phyloP scores from a whole-genome alignment of 2,329 filamentous ascomycete genomes.

The Phialophora verrucosa region DNA sequence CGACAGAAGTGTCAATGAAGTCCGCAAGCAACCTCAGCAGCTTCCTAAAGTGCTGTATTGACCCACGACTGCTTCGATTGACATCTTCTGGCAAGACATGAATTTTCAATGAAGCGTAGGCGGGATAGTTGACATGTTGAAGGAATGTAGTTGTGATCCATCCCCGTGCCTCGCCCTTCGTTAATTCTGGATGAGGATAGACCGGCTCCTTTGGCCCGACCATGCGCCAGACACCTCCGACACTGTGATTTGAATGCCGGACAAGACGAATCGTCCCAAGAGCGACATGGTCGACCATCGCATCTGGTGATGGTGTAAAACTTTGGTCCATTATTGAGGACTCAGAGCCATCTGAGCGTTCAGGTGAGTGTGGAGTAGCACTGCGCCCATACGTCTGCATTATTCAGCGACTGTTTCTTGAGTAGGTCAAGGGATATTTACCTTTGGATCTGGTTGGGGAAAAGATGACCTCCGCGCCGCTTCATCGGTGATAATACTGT shows the following conservation, averaged over 20 bases:
- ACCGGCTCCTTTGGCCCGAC: slow-evolving; percentile 21
- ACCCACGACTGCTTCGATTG: slow-evolving; percentile 45
- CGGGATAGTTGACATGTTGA: slow-evolving; percentile 28
- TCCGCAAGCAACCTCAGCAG: slow-evolving; percentile 49
- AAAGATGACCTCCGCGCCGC: not conserved
- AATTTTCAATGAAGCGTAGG: slow-evolving; percentile 43
- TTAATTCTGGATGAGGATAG: slow-evolving; percentile 30
- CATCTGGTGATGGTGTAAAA: not conserved
- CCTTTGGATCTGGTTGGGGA: not conserved
- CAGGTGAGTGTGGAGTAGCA: not conserved
- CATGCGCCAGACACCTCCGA: slow-evolving; percentile 27
- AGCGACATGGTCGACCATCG: slow-evolving; percentile 34
- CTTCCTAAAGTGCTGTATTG: slow-evolving; percentile 44
- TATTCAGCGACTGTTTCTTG: not conserved
- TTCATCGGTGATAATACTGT: not conserved
- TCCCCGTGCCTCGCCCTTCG: slow-evolving; percentile 42
- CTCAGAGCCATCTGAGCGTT: not conserved
- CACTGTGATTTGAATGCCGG: slow-evolving; percentile 2
- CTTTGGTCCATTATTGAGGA: not conserved
- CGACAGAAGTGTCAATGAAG: slow-evolving; percentile 47
- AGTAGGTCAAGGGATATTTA: not conserved
- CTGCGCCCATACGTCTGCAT: not conserved
- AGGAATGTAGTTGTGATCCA: slow-evolving; percentile 46
- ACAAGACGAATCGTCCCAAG: slow-evolving; percentile 37
- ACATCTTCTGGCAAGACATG: slow-evolving; percentile 52